phyloP scores from a whole-genome alignment of 305 asterid species.

The Lippia alba region DNA sequence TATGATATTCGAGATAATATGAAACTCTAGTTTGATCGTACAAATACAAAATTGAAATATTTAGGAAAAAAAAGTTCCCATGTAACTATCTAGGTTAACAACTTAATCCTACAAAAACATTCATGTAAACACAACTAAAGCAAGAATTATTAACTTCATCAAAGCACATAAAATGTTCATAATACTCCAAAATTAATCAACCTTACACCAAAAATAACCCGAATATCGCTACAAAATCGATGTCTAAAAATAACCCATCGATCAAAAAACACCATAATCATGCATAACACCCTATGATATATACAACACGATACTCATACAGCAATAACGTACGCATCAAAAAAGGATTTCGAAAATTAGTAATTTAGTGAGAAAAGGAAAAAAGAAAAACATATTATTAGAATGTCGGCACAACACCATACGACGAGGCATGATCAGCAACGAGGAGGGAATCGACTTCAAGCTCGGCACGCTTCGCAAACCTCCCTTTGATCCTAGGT shows the following conservation, averaged over 20 bases:
- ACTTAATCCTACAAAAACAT: too few relatives aligned
- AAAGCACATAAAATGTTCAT: too few relatives aligned
- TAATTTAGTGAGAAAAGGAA: too few relatives aligned
- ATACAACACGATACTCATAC: conserved; percentile 20
- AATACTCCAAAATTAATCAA: conserved; percentile 1
- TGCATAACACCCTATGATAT: conserved; percentile 15
- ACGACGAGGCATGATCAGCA: conserved; percentile 38
- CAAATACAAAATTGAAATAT: too few relatives aligned
- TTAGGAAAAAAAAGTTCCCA: too few relatives aligned
- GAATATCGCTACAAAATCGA: conserved; percentile 10
- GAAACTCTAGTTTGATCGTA: too few relatives aligned
- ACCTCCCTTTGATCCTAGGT: conserved; percentile 81
- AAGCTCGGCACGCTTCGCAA: conserved; percentile 63
- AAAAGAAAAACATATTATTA: too few relatives aligned
- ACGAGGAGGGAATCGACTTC: conserved; percentile 45
- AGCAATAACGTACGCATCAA: neutral
- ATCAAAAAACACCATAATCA: conserved; percentile 15
- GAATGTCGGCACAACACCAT: conserved; percentile 64
- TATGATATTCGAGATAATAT: too few relatives aligned
- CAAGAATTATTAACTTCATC: too few relatives aligned
- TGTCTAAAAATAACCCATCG: conserved; percentile 12
- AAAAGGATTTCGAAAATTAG: too few relatives aligned
- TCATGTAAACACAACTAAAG: too few relatives aligned
- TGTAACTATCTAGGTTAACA: too few relatives aligned
- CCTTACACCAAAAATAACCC: conserved; percentile 7